These are phyloP conservation scores for Pleomassaria siparia DNA, from an alignment of 2,329 filamentous ascomycete genomes.

Conservation along the genomic window DNA sequence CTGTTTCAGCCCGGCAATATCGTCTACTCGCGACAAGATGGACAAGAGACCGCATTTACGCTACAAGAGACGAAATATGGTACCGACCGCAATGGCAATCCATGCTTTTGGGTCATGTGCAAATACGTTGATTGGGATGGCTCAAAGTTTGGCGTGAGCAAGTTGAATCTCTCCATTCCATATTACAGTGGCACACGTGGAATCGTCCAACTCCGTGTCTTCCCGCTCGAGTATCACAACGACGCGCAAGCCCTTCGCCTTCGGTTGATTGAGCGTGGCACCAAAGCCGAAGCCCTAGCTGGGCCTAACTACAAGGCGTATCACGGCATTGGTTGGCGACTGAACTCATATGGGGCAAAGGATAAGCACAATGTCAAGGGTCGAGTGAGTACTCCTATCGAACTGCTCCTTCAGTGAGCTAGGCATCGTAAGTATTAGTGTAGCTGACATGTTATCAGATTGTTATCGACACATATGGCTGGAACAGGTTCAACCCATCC, in stretches of 20 bases:
- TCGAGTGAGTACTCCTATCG: conserved; percentile 8
- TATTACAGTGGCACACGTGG: conserved; percentile 44
- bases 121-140: conserved; percentile 45
- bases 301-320: conserved; percentile 56
- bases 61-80: conserved; percentile 34
- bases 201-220: conserved; percentile 47
- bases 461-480: conserved; percentile 56
- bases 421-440: background rate
- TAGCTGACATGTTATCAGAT: conserved; percentile 37
- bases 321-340: conserved; percentile 47
- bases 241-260: conserved; percentile 42
- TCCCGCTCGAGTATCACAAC: conserved; percentile 49
- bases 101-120: conserved; percentile 41
- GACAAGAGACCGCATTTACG: conserved; percentile 38
- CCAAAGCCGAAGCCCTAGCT: conserved; percentile 49
- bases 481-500: conserved; percentile 53
- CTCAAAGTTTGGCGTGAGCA: conserved; percentile 34
- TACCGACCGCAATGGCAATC: conserved; percentile 35
- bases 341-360: conserved; percentile 34
- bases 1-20: conserved; percentile 43
- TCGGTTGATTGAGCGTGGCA: conserved; percentile 49
- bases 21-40: conserved; percentile 39
- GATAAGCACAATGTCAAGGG: conserved; percentile 51
- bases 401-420: background rate
- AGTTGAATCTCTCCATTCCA: conserved; percentile 31